phyloP scores from a whole-genome alignment of 2,329 filamentous ascomycete genomes.

The Aspergillus sergii region DNA sequence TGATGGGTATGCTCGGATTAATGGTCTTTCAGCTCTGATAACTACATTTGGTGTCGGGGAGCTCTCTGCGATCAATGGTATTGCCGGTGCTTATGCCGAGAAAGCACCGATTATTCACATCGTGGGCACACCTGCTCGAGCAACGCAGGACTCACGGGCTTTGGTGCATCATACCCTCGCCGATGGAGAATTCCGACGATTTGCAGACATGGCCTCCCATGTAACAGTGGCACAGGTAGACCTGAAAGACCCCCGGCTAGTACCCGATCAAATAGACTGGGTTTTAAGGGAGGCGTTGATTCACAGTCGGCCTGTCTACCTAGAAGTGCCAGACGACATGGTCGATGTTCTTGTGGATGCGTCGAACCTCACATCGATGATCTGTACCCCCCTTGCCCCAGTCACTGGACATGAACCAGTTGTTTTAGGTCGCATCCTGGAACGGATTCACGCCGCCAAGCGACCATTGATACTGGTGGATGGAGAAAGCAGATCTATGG shows the following conservation, averaged over 20 bases:
- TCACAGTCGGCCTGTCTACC: conserved; percentile 58
- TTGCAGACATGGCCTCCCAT: conserved; percentile 52
- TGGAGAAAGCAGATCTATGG: conserved; percentile 49
- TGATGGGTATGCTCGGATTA: conserved; percentile 33
- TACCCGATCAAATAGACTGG: conserved; percentile 55
- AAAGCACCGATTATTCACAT: conserved; percentile 68
- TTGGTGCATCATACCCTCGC: conserved; percentile 67
- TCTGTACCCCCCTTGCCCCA: conserved; percentile 14
- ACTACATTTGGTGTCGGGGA: conserved; percentile 60
- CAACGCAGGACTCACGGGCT: conserved; percentile 45
- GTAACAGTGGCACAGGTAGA: conserved; percentile 56
- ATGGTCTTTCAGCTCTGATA: conserved; percentile 28
- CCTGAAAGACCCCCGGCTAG: conserved; percentile 48
- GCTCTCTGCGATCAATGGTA: conserved; percentile 69
- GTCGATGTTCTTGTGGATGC: conserved; percentile 37
- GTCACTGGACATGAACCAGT: conserved; percentile 13
- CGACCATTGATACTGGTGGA: conserved; percentile 57
- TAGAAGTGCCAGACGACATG: conserved; percentile 59
- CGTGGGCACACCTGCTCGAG: conserved; percentile 54
- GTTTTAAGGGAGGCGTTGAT: conserved; percentile 54
- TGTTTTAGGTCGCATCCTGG: conserved; percentile 39
- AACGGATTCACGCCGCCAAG: conserved; percentile 48
- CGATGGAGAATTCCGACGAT: conserved; percentile 57
- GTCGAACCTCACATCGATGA: conserved; percentile 21
- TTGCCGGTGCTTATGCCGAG: conserved; percentile 73